Evolutionary conservation across 176 grass and related monocot genomes (phyloP), one percentile per base, ranked within the genome.

Genomic region (Tillandsia leiboldiana): DNA sequence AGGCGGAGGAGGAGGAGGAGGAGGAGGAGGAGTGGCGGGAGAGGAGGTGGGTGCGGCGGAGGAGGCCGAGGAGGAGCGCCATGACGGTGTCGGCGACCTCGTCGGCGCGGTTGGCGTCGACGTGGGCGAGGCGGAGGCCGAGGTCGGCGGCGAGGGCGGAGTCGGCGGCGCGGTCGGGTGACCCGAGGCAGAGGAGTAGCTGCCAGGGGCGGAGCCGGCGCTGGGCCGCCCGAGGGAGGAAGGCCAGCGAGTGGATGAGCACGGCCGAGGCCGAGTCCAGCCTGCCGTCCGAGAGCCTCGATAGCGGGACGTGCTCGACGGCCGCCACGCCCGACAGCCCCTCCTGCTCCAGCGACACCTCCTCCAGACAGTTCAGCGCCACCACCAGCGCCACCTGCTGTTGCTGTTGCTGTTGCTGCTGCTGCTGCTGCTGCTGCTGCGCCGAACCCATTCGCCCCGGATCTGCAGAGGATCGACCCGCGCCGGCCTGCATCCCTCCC

Each of bases 41-140:
- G 8, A 96, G 83, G 0, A 96, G 83, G 70, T 92, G 93, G 13
- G 88, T 96, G 33, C 90, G 74, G 58, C 89, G 86, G 18, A 96
- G 79, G 67, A 96, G 85, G 4, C 86, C 86, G 26, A 92, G 86
- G 73, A 96, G 78, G 47, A 96, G 89, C 50, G 93, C 93, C 93
- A 92, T 96, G 73, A 96, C 86, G 50, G 86, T 96, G 82, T 96
- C 93, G 50, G 93, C 89, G 14, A 96, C 86, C 88, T 96, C 93
- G 81, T 90, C 89, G 10, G 89, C 85, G 22, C 93, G 83, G 81
- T 83, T 83, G 48, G 88, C 83, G 71, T 96, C 93, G 48, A 96
- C 88, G 47, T 92, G 93, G 8, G 87, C 76, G 6, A 90, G 89
- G 69, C 88, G 75, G 66, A 96, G 83, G 15, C 92, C 88, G 51